Percentiles rank a stretch among this genome's conserved stretches.
These are phyloP conservation scores for Saksenaea oblongispora DNA, from an alignment of 371 early-diverging fungal species.

Conservation along the genomic window DNA sequence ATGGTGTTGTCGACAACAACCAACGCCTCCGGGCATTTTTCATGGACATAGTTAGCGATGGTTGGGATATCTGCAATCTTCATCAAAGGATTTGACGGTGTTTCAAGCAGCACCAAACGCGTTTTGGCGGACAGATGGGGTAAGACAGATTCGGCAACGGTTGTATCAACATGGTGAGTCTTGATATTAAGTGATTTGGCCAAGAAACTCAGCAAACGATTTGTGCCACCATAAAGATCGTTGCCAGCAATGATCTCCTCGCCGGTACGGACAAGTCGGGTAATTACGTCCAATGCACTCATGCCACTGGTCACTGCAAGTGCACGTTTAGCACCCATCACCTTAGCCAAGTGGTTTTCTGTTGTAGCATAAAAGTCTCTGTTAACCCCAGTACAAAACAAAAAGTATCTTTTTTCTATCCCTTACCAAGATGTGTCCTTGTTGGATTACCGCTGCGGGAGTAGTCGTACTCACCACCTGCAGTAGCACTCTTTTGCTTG, in stretches of 20 bases:
- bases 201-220: constrained; percentile 78
- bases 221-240: constrained; percentile 91
- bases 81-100: constrained; percentile 91
- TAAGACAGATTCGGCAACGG: constrained; percentile 59
- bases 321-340: constrained; percentile 80
- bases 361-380: background rate
- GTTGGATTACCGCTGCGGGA: constrained; percentile 91
- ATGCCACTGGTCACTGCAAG: constrained; percentile 86
- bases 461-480: constrained; percentile 92
- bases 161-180: constrained; percentile 86
- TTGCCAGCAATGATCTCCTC: constrained; percentile 88
- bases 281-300: constrained; percentile 86
- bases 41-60: constrained; percentile 70
- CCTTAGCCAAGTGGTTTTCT: constrained; percentile 85
- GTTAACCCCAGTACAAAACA: background rate
- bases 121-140: constrained; percentile 78
- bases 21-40: constrained; percentile 68
- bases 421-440: constrained; percentile 78
- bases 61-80: constrained; percentile 82
- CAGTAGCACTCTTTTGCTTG: constrained; percentile 80
- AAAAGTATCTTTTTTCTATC: background rate
- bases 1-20: constrained; percentile 95
- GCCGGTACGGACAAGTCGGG: constrained; percentile 75
- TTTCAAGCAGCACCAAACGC: constrained; percentile 78
- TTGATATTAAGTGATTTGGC: constrained; percentile 68